Evolutionary conservation across 768 basidiomycete species (phyloP), one percentile per base, ranked within the genome.

Genomic region (Collybiopsis confluens): DNA sequence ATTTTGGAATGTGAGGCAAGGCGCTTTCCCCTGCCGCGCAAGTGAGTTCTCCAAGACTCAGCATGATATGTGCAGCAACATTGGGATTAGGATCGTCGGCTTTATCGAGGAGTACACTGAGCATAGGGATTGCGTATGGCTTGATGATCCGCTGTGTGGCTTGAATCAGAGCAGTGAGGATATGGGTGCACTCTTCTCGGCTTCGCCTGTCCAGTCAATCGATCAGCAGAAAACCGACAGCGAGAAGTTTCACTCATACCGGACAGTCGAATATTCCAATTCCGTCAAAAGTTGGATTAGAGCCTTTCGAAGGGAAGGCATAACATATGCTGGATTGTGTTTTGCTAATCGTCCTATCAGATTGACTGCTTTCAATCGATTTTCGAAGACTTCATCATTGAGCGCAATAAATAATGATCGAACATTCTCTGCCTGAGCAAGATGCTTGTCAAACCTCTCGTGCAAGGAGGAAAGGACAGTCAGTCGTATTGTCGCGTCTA

Each of bases 361-460:
- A 20, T 73, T 72, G 49, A 98, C 91, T 2, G 95, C 95, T n/a
- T 87, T 84, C 24, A 92, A 83, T 20, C 97, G 85, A 65, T 97
- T 97, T 45, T 89, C 88, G 68, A 95, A 98, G 6, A 89, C 86
- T 65, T 98, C 97, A 62, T 99, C 97, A 63, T 98, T 98, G 44
- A 99, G 77, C 0, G 95, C 97, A 58, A 98, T 92, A 73, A 98
- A 98, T 13, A 99, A 75, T 10, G 92, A 95, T 13, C 95, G 83
- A n/a, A 99, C 94, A 64, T 98, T 95, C 70, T 98, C 97, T 0
- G 96, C 94, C 69, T 98, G 97, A 2, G 97, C 91, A 18, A 99
- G 81, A 65, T 99, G 95, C 56, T 92, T 90, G 66, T 99, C 97
- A 60, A 99, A 98, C 20, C 92, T 85, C 57, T 94, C 88, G 63